Conservation (phyloP, 108 stramenopile species). For the Pseudonitzschia multiseries region DNA sequence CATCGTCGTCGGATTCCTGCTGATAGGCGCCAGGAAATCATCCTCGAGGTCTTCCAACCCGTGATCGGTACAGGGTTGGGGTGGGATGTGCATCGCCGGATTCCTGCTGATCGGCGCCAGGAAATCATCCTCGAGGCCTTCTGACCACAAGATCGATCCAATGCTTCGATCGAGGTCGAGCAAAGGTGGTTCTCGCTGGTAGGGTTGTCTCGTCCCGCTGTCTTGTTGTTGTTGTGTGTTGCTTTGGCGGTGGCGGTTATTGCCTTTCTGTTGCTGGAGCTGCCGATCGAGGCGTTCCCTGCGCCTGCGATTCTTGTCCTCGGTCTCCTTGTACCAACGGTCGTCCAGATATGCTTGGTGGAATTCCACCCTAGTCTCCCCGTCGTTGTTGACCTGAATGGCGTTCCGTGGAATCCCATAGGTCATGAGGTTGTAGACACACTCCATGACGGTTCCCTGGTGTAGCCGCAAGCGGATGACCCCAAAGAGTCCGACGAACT, state of each 20-base stretch:
- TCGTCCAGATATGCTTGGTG: constrained; percentile 4
- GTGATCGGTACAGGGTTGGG: too few species aligned
- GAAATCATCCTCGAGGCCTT: not conserved
- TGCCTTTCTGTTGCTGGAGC: not conserved
- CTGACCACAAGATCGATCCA: not conserved
- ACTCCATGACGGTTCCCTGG: constrained; percentile 22
- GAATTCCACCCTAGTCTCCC: not conserved
- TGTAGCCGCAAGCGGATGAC: not conserved
- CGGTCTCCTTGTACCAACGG: constrained; percentile 1
- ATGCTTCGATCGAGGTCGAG: not conserved
- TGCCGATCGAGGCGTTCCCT: not conserved
- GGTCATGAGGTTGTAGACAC: constrained; percentile 21
- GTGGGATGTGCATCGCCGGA: too few species aligned
- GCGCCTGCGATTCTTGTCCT: not conserved
- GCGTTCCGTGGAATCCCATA: constrained; percentile 25
- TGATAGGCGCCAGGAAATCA: too few species aligned
- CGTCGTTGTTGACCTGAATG: constrained; percentile 19
- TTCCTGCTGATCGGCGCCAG: not conserved
- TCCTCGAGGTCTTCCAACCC: too few species aligned
- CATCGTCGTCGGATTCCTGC: too few species aligned
- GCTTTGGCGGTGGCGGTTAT: not conserved
- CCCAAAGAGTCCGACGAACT: not conserved
- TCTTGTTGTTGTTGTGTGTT: not conserved
- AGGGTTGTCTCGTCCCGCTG: not conserved
- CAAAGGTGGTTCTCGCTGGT: constrained; percentile 4